Evolutionary conservation across 768 basidiomycete species (phyloP).

Genomic region (Trametes cingulata): DNA sequence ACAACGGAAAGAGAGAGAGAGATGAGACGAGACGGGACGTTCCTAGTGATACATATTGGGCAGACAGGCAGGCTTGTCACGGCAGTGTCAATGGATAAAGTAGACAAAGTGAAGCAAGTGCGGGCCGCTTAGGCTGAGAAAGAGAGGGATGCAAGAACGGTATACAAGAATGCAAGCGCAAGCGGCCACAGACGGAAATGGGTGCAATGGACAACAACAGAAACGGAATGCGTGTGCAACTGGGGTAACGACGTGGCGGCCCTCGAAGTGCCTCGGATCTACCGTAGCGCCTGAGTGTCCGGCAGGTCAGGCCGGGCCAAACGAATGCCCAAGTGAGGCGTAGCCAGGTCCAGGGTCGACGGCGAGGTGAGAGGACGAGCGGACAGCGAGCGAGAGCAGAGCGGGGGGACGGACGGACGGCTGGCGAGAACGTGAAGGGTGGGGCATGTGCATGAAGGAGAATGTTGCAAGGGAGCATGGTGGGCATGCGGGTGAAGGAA

Average conservation of each 20-base stretch:
- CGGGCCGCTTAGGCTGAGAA: neutral
- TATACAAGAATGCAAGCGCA: no score
- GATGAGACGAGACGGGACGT: no score
- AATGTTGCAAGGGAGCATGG: neutral
- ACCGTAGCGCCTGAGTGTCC: conserved; percentile 19
- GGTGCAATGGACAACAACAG: neutral
- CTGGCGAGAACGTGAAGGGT: neutral
- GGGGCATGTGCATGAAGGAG: neutral
- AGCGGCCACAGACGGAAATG: no score
- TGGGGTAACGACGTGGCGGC: neutral
- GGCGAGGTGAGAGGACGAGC: neutral
- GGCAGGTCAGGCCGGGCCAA: conserved; percentile 15
- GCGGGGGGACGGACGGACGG: neutral
- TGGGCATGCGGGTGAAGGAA: neutral
- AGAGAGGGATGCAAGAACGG: neutral
- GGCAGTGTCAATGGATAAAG: no score
- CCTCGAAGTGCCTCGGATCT: conserved; percentile 16
- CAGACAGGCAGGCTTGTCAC: neutral
- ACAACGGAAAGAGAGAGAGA: neutral
- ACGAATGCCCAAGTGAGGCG: neutral
- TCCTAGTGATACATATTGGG: conserved; percentile 18
- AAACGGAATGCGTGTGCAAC: neutral
- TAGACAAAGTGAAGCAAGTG: no score
- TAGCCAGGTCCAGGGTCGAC: neutral
- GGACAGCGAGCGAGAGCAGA: conserved; percentile 6